Conservation (phyloP, 1,284 basidiomycete genomes). For the Trametes pubescens region DNA sequence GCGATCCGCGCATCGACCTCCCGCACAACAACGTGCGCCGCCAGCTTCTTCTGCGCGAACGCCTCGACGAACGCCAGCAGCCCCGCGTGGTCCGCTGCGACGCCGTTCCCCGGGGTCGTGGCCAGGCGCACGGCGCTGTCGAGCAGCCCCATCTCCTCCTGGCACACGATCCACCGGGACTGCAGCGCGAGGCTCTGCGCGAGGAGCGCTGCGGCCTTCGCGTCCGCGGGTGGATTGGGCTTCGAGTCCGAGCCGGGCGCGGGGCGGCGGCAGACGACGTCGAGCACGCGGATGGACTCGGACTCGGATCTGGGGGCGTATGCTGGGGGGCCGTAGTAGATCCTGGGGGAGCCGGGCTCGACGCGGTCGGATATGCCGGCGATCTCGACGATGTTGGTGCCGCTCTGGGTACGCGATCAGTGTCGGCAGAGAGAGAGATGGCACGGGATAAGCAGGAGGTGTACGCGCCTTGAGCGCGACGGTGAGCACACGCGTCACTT, state of each 20-base stretch:
- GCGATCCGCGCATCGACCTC: conserved; percentile 51
- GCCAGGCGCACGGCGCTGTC: conserved; percentile 53
- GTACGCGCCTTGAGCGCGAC: conserved; percentile 43
- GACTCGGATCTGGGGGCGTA: too few relatives aligned
- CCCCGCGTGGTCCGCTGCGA: conserved; percentile 24
- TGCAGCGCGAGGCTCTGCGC: conserved; percentile 46
- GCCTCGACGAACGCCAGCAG: conserved; percentile 51
- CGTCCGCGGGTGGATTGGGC: conserved; percentile 34
- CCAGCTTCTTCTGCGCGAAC: conserved; percentile 50
- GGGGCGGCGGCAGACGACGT: conserved; percentile 53
- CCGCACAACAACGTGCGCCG: conserved; percentile 48
- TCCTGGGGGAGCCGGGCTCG: conserved; percentile 56
- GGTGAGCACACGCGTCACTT: conserved; percentile 44
- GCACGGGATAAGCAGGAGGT: not conserved
- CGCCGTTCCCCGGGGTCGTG: not conserved
- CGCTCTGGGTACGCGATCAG: conserved; percentile 45
- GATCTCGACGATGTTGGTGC: conserved; percentile 58
- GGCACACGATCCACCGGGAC: conserved; percentile 47
- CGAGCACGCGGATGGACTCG: conserved; percentile 53
- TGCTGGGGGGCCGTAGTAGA: conserved; percentile 57
- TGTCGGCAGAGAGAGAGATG: too few relatives aligned
- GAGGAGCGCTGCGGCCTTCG: conserved; percentile 40
- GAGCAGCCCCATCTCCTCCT: conserved; percentile 52
- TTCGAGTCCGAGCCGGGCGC: too few relatives aligned
- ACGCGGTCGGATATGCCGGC: conserved; percentile 54